A percentile compares a stretch with the other conserved stretches of the same genome.
phyloP scores from a whole-genome alignment of 2,329 filamentous ascomycete genomes.

The Pseudocercospora pini-densiflorae region DNA sequence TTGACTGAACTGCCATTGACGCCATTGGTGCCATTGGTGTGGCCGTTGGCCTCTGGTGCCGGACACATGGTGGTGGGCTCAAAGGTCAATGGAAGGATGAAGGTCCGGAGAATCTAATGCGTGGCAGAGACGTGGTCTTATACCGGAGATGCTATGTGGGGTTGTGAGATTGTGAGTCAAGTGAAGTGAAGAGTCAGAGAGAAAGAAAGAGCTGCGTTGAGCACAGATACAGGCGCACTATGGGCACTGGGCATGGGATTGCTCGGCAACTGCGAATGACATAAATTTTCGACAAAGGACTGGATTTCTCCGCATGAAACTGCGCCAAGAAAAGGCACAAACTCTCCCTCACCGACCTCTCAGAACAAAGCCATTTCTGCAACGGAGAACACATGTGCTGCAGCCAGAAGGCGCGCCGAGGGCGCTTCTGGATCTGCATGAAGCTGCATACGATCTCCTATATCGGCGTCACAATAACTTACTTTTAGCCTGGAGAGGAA shows the following conservation, averaged over 20 bases:
- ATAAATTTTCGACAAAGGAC: not conserved
- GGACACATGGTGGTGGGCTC: constrained; percentile 38
- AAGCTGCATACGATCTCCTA: not conserved
- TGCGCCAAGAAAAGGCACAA: not conserved
- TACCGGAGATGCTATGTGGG: not conserved
- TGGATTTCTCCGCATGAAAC: not conserved
- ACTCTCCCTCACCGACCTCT: not conserved
- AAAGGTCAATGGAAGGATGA: constrained; percentile 23
- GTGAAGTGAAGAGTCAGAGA: constrained; percentile 14
- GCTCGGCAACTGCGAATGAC: not conserved
- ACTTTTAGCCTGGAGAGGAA: too few relatives aligned
- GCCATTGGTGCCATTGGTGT: constrained; percentile 36
- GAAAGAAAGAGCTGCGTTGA: not conserved
- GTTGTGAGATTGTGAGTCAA: not conserved
- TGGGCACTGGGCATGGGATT: too few relatives aligned
- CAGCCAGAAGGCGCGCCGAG: not conserved
- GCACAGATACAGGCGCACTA: not conserved
- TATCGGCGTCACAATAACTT: not conserved
- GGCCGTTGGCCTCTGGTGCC: constrained; percentile 38
- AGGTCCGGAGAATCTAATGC: not conserved
- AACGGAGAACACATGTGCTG: not conserved
- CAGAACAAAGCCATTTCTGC: not conserved
- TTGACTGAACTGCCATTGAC: constrained; percentile 29
- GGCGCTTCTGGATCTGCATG: not conserved
- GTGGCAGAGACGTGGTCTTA: constrained; percentile 4